These are phyloP conservation scores for Beauveria medogensis DNA, from an alignment of 2,329 filamentous ascomycete genomes.

Conservation along the genomic window DNA sequence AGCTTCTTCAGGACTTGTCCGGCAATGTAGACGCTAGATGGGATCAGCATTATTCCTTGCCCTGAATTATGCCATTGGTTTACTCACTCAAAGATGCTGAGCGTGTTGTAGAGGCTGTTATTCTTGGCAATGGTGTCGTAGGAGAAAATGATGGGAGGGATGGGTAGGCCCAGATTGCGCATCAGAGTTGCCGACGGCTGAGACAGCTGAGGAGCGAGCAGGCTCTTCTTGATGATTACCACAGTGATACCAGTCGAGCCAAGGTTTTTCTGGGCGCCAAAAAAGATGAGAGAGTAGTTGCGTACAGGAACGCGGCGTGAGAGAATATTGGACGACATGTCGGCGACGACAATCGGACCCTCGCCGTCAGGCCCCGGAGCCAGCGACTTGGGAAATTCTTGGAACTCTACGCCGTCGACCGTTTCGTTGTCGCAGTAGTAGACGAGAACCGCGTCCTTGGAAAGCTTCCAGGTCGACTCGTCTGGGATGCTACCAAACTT, in stretches of 20 bases:
- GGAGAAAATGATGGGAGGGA: constrained; percentile 71
- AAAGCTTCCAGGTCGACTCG: constrained; percentile 68
- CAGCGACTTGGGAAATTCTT: constrained; percentile 57
- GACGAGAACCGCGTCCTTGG: constrained; percentile 60
- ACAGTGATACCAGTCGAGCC: constrained; percentile 81
- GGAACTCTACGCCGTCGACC: constrained; percentile 88
- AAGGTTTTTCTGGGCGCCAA: constrained; percentile 91
- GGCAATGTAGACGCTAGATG: constrained; percentile 68
- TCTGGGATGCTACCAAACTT: constrained; percentile 82
- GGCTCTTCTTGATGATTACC: constrained; percentile 70
- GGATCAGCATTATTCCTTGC: constrained; percentile 7
- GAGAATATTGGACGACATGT: constrained; percentile 94
- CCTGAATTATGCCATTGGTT: not conserved
- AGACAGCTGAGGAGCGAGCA: constrained; percentile 59
- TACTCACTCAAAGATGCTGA: constrained; percentile 77
- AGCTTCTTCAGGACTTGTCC: constrained; percentile 80
- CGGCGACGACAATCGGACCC: constrained; percentile 72
- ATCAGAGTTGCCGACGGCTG: constrained; percentile 63
- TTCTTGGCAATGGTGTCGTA: constrained; percentile 85
- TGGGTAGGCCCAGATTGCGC: constrained; percentile 64
- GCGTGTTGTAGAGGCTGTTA: constrained; percentile 91
- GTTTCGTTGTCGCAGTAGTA: constrained; percentile 96
- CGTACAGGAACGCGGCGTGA: constrained; percentile 67
- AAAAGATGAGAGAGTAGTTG: constrained; percentile 82
- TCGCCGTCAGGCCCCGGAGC: constrained; percentile 50